These are phyloP conservation scores for Scheffersomyces ergatensis DNA, from an alignment of 805 yeast species.

Conservation along the genomic window DNA sequence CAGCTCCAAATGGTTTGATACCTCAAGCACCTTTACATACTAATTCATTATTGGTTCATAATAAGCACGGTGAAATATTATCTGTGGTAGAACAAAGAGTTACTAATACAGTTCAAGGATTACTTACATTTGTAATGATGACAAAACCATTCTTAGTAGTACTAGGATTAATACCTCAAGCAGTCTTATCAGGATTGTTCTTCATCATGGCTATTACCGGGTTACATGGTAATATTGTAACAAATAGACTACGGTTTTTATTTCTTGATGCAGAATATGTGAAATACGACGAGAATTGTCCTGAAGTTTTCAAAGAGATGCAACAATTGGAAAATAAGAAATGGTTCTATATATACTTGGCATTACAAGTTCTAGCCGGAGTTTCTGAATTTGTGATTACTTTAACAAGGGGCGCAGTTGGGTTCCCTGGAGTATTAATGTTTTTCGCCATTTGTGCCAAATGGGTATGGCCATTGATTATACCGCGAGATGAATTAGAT, in stretches of 20 bases:
- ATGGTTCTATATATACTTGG: constrained; percentile 55
- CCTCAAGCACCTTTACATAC: constrained; percentile 98
- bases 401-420: constrained; percentile 86
- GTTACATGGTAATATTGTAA: constrained; percentile 61
- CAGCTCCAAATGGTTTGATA: constrained; percentile 94
- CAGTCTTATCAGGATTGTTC: constrained; percentile 87
- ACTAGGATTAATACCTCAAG: constrained; percentile 84
- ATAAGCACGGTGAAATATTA: constrained; percentile 34
- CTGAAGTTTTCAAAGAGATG: constrained; percentile 30
- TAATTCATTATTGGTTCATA: constrained; percentile 62
- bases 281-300: constrained; percentile 32
- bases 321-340: constrained; percentile 29
- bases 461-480: constrained; percentile 58
- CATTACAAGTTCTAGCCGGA: constrained; percentile 63
- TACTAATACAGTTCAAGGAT: constrained; percentile 82
- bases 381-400: constrained; percentile 84
- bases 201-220: constrained; percentile 92
- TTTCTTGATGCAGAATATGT: constrained; percentile 52
- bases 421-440: constrained; percentile 84
- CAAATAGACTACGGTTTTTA: constrained; percentile 59
- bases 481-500: constrained; percentile 58
- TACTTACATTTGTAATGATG: constrained; percentile 84
- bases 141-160: constrained; percentile 80
- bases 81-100: constrained; percentile 86
- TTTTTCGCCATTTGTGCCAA: constrained; percentile 63